Percentiles rank a stretch among this genome's conserved stretches.
Evolutionary conservation across 768 basidiomycete genomes (phyloP).

Genomic region (Tylopilus felleus): DNA sequence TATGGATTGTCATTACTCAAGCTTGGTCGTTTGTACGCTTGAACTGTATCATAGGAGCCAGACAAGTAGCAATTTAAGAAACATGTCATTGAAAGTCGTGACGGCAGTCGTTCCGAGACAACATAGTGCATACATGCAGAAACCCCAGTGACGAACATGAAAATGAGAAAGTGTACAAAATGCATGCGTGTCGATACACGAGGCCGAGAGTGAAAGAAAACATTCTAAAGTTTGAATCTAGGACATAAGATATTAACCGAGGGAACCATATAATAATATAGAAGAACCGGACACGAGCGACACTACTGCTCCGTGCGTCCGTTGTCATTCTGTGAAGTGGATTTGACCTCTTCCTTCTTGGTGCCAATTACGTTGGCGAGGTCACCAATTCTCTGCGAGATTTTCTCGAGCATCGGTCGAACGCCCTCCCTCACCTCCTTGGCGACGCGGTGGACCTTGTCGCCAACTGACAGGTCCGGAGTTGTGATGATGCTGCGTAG

Average conservation of each 20-base stretch:
- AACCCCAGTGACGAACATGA: slow-evolving; percentile 8
- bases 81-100: background rate
- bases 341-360: slow-evolving; percentile 27
- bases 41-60: background rate
- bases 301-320: slow-evolving; percentile 11
- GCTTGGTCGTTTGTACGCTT: slow-evolving; percentile 5
- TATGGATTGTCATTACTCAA: slow-evolving; percentile 2
- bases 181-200: slow-evolving; percentile 19
- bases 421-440: slow-evolving; percentile 60
- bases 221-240: slow-evolving; percentile 29
- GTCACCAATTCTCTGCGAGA: slow-evolving; percentile 39
- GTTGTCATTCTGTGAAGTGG: slow-evolving; percentile 7
- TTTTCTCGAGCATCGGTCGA: slow-evolving; percentile 54
- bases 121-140: slow-evolving; percentile 17
- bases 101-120: slow-evolving; percentile 2
- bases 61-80: too few relatives aligned
- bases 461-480: slow-evolving; percentile 55
- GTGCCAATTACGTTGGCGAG: slow-evolving; percentile 24
- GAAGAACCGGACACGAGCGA: background rate
- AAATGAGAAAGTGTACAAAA: slow-evolving; percentile 19
- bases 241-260: slow-evolving; percentile 13
- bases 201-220: slow-evolving; percentile 8
- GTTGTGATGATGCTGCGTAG: slow-evolving; percentile 49
- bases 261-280: slow-evolving; percentile 6
- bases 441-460: slow-evolving; percentile 56